Base-by-base conservation (phyloP, 768 basidiomycete species). In the Rhodosporidiobolus sp. region DNA sequence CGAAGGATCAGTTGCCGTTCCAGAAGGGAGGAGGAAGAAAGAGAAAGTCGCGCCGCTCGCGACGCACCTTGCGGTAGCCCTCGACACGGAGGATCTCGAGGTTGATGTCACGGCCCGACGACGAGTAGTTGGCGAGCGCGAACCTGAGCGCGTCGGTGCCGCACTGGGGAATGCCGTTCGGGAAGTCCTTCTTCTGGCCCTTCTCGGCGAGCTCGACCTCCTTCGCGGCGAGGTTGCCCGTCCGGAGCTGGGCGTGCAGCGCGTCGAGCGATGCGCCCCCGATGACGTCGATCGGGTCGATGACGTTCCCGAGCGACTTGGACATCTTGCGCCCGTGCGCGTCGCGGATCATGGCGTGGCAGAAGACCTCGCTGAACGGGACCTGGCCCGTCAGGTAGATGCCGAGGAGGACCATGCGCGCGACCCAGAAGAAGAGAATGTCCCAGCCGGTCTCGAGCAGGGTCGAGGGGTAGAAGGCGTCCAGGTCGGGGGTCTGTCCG, bases 391-490 rank as follows among this genome's bases (percentile, higher is more conserved):
- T 99, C 57, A 97, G 87, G 67, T 89, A 86, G 77, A 92, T 83
- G 54, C 96, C 95, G 48, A 98, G 87, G 78, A 99, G 83, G 60
- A 91, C 95, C 95, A 98, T 99, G 54, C 96, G 90, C 24, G 96
- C 94, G 12, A 98, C 95, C 96, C 96, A 99, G 87, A 98, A 98
- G 86, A 94, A 94, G n/a, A 99, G 82, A 78, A 98, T 98, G 75
- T 98, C 96, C 95, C 96, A 98, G 57, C 96, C 96, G 0, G 96
- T 99, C 83, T 98, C 96, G 43, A 98, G 87, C 55, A 98, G 77
- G n/a, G 88, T 86, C 4, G 91, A 83, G 0, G 96, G 96, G 81
- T 94, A 99, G 84, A 91, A 98, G 43, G 84, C 83, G 74, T 88
- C 81, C 53, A 92, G 77, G 79, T 98, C 95, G 8, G 83, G 72